Base-by-base conservation (phyloP, 2,329 filamentous ascomycete genomes). In the Colletotrichum australisinense region DNA sequence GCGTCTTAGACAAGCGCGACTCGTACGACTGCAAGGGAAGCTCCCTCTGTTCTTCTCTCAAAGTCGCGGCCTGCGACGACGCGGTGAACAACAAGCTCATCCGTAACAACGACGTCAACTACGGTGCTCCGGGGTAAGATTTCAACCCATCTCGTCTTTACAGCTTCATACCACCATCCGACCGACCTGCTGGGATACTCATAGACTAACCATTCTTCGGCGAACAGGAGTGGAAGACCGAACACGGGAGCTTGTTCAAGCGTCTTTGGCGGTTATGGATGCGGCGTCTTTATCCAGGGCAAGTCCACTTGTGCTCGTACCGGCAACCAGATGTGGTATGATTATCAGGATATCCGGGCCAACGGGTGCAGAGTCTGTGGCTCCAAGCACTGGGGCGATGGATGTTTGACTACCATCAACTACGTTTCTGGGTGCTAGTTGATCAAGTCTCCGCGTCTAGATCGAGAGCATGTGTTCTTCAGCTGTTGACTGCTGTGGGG, bases 291-390 rank as follows among this genome's bases (percentile, higher is more conserved):
- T 46, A 68, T 68, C 19, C 66, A 63, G 56, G 66, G 66, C 62
- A 59, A 65, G 53, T 58, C 68, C 14, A 28, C 28, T 71, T 81
- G 73, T 30, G 62, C 64, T 28, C 66, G 70, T 49, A 63, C 69
- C 9, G 73, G 73, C 62, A 73, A 73, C 70, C 59, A 75, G 62
- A 66, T 75, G 42, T 75, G 73, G 73, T 32, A 26, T 14, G 73
- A 73, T 30, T 75, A 75, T 63, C 73, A 75, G 70, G 66, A 75
- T 57, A 66, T 75, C 57, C 72, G 72, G 1, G 58, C 24, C 14
- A 73, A 64, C 57, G 62, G 62, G 32, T 68, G 59, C 57, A 19
- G 56, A 24, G 64, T 67, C 35, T 75, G 73, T 62, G 73, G 73
- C 4, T 52, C 56, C 28, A 75, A 75, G 67, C 73, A 75, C 52